Evolutionary conservation across 257 asterid species (phyloP).

Genomic region (Nicotiana benthamiana): DNA sequence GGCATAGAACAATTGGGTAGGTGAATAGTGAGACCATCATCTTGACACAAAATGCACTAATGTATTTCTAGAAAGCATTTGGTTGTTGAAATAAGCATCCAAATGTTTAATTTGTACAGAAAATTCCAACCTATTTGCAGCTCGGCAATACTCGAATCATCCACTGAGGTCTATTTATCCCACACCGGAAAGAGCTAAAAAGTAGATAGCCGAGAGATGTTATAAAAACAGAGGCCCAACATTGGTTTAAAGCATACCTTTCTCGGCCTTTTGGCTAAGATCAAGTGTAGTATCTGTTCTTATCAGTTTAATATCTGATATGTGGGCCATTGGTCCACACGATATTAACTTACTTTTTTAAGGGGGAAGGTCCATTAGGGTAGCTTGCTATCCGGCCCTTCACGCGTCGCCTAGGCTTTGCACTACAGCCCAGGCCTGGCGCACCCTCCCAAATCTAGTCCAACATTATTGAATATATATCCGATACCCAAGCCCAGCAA

Average conservation of each 20-base stretch:
- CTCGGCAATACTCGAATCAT: not conserved
- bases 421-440: not conserved
- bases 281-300: conserved; percentile 40
- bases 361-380: not conserved
- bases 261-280: conserved; percentile 42
- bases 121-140: not conserved
- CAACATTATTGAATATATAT: not conserved
- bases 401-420: not conserved
- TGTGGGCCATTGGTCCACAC: not conserved
- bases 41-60: too few species aligned
- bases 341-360: conserved; percentile 9
- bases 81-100: not conserved
- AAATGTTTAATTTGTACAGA: not conserved
- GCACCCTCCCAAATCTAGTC: not conserved
- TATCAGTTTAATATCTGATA: conserved; percentile 36
- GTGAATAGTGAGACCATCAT: not conserved
- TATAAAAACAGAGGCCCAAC: not conserved
- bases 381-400: not conserved
- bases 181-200: not conserved
- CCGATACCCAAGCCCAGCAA: too few species aligned
- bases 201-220: not conserved
- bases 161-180: not conserved
- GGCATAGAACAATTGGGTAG: not conserved
- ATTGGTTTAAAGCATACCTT: not conserved
- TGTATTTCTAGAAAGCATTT: too few species aligned